Conservation (phyloP, 2,329 filamentous ascomycete genomes). For the Hymenoscyphus occultus region DNA sequence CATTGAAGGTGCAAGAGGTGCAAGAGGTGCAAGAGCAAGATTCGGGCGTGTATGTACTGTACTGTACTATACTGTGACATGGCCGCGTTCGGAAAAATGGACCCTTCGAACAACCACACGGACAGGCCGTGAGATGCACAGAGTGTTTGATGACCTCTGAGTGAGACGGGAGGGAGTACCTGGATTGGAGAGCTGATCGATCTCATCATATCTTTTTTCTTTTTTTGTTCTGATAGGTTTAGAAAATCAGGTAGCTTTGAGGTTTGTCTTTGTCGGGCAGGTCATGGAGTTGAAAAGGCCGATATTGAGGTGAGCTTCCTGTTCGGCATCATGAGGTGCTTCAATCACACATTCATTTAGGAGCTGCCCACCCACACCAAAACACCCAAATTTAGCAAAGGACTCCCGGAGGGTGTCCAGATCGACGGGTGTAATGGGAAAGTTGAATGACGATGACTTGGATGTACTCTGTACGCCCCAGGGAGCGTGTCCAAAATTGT, state of each 20-base stretch:
- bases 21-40: background rate
- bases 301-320: conserved; percentile 4
- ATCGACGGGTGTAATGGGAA: conserved; percentile 18
- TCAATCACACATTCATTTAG: conserved; percentile 7
- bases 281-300: background rate
- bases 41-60: background rate
- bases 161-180: conserved; percentile 20
- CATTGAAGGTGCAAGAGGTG: background rate
- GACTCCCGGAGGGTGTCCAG: conserved; percentile 8
- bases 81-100: conserved; percentile 1
- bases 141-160: conserved; percentile 23
- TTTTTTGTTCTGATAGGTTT: too few species aligned
- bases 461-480: conserved; percentile 16
- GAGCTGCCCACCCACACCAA: background rate
- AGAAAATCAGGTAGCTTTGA: background rate
- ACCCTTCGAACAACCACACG: conserved; percentile 5
- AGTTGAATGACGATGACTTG: conserved; percentile 14
- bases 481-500: conserved; percentile 8
- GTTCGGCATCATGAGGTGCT: conserved; percentile 7
- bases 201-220: too few species aligned
- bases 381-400: background rate
- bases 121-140: conserved; percentile 11
- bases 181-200: conserved; percentile 2
- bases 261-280: background rate
- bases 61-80: background rate